Conservation (phyloP, 2,329 filamentous ascomycete species). For the Colletotrichum salicis region DNA sequence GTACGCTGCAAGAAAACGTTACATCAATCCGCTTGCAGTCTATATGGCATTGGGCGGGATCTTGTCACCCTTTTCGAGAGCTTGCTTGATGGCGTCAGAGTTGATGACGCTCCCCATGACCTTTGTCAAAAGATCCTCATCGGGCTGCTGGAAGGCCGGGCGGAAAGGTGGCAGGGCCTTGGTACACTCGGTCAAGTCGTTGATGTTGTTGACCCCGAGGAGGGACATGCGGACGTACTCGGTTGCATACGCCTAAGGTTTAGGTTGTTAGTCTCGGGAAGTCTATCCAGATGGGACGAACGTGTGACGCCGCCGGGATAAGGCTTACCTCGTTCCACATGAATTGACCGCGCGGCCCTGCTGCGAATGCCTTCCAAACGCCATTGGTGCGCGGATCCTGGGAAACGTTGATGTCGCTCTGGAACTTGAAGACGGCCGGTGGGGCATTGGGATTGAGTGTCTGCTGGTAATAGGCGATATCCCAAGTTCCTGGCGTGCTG, state of each 20-base stretch:
- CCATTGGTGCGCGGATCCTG: slow-evolving; percentile 47
- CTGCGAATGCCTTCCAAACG: slow-evolving; percentile 52
- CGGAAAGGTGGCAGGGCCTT: slow-evolving; percentile 55
- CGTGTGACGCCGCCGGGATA: background rate
- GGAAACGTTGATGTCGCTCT: slow-evolving; percentile 53
- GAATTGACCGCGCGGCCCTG: slow-evolving; percentile 43
- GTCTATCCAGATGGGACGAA: background rate
- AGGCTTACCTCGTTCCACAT: slow-evolving; percentile 54
- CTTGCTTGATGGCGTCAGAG: slow-evolving; percentile 15
- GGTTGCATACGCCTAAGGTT: slow-evolving; percentile 57
- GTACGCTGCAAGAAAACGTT: background rate
- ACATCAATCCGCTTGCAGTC: background rate
- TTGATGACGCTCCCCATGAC: slow-evolving; percentile 23
- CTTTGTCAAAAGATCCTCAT: slow-evolving; percentile 18
- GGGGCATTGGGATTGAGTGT: slow-evolving; percentile 46
- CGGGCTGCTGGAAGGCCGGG: slow-evolving; percentile 33
- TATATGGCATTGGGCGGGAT: slow-evolving; percentile 24
- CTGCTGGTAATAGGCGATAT: slow-evolving; percentile 60
- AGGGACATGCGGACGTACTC: slow-evolving; percentile 65
- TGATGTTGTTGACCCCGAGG: slow-evolving; percentile 67
- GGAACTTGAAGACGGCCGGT: slow-evolving; percentile 53
- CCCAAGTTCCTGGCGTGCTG: slow-evolving; percentile 63
- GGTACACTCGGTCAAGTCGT: slow-evolving; percentile 65
- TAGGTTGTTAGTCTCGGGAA: background rate
- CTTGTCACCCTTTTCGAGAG: slow-evolving; percentile 32